Conservation (phyloP, 2,329 filamentous ascomycete species). For the Pseudopithomyces chartarum region DNA sequence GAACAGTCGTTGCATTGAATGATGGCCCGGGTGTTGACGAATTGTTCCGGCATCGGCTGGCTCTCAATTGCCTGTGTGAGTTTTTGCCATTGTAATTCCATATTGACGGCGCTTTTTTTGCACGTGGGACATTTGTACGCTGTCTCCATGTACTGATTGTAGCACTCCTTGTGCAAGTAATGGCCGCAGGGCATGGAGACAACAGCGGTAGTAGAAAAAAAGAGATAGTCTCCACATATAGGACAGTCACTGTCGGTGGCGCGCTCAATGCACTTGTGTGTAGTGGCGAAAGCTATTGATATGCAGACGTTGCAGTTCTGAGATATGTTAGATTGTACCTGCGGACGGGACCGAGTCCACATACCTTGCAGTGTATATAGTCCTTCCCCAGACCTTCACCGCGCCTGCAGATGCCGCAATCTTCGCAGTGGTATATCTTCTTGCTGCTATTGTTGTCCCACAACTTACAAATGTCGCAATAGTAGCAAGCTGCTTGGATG, state of each 20-base stretch:
- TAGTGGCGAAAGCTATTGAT: constrained; percentile 80
- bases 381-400: constrained; percentile 93
- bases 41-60: constrained; percentile 91
- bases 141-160: constrained; percentile 82
- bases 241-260: constrained; percentile 96
- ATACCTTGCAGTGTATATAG: constrained; percentile 96
- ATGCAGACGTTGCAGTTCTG: constrained; percentile 84
- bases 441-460: constrained; percentile 95
- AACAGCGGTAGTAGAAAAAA: constrained; percentile 84
- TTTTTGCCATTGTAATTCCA: constrained; percentile 93
- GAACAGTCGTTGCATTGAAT: constrained; percentile 96
- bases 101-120: constrained; percentile 95
- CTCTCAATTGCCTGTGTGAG: constrained; percentile 83
- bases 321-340: constrained; percentile 26
- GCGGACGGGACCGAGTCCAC: constrained; percentile 9
- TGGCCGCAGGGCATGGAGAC: constrained; percentile 96
- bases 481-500: constrained; percentile 81
- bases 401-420: constrained; percentile 93
- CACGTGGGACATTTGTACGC: constrained; percentile 98
- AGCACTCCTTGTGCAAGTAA: constrained; percentile 90
- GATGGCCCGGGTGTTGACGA: constrained; percentile 76
- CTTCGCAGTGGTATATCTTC: constrained; percentile 92
- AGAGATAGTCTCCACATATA: constrained; percentile 96
- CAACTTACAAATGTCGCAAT: constrained; percentile 91
- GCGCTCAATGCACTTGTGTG: constrained; percentile 92